These are phyloP conservation scores for Rhizomucor pusillus DNA, from an alignment of 371 early-diverging fungal species.

Conservation along the genomic window DNA sequence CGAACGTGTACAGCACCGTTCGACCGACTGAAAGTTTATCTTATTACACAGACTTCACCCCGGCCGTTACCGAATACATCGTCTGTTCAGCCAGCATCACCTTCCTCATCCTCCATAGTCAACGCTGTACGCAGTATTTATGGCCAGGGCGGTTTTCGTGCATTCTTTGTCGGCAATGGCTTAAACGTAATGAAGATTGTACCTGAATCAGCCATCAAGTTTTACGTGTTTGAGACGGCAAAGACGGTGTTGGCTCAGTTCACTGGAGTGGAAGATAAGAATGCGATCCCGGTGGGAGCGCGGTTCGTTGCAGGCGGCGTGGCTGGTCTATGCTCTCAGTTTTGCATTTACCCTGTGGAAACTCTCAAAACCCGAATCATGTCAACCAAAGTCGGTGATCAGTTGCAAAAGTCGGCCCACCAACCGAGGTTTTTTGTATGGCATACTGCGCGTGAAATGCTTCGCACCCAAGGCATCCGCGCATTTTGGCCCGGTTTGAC, in stretches of 20 bases:
- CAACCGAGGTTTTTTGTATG: conserved; percentile 24
- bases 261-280: conserved; percentile 47
- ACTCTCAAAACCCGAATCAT: conserved; percentile 78
- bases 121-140: conserved; percentile 56
- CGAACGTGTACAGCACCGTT: conserved; percentile 79
- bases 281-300: conserved; percentile 59
- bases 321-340: conserved; percentile 78
- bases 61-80: background rate
- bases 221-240: conserved; percentile 69
- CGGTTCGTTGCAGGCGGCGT: conserved; percentile 78
- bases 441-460: conserved; percentile 58
- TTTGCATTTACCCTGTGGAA: conserved; percentile 80
- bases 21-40: conserved; percentile 73
- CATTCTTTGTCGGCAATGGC: conserved; percentile 83
- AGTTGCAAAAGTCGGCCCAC: background rate
- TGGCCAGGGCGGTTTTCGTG: conserved; percentile 61
- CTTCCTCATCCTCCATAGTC: conserved; percentile 21
- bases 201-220: conserved; percentile 80
- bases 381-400: conserved; percentile 44
- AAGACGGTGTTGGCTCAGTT: conserved; percentile 56
- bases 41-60: conserved; percentile 53
- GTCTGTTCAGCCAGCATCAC: conserved; percentile 7
- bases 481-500: conserved; percentile 78
- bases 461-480: conserved; percentile 55
- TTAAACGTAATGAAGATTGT: conserved; percentile 81